A percentile compares a stretch with the other conserved stretches of the same genome.
phyloP scores from a whole-genome alignment of 177 flowering plant species.

The Vitis hybrid region DNA sequence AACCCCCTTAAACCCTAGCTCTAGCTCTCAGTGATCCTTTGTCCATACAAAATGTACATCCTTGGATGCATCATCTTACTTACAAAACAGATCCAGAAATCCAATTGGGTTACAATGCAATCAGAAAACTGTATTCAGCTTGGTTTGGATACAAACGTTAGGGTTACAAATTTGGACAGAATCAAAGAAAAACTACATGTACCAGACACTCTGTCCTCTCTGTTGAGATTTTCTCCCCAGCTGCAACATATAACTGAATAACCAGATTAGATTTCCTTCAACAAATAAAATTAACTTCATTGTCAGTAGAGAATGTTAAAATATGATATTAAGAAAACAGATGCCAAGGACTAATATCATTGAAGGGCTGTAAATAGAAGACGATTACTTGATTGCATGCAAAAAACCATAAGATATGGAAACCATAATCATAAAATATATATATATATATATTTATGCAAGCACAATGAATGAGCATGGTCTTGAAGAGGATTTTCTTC shows the following conservation, averaged over 20 bases:
- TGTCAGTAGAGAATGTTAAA: neutral
- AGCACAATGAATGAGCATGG: conserved; percentile 46
- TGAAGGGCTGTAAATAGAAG: neutral
- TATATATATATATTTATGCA: conserved; percentile 32
- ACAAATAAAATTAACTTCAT: neutral
- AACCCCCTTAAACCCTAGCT: too few species aligned
- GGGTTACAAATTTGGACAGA: too few species aligned
- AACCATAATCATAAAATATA: conserved; percentile 33
- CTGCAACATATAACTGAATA: conserved; percentile 9
- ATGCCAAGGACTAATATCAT: neutral
- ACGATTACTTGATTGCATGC: conserved; percentile 8
- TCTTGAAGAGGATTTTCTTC: conserved; percentile 25
- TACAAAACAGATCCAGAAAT: neutral
- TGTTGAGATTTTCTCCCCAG: conserved; percentile 1
- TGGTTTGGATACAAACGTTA: neutral
- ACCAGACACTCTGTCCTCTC: neutral
- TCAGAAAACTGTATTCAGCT: neutral
- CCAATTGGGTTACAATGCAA: neutral
- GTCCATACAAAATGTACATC: too few species aligned
- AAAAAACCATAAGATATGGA: conserved; percentile 10
- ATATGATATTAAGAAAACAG: neutral
- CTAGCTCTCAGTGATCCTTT: too few species aligned
- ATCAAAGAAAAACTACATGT: too few species aligned
- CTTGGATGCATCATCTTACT: neutral
- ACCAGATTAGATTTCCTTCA: conserved; percentile 7